Conservation (phyloP, 2,329 filamentous ascomycete genomes). For the Phialocephala sp. region DNA sequence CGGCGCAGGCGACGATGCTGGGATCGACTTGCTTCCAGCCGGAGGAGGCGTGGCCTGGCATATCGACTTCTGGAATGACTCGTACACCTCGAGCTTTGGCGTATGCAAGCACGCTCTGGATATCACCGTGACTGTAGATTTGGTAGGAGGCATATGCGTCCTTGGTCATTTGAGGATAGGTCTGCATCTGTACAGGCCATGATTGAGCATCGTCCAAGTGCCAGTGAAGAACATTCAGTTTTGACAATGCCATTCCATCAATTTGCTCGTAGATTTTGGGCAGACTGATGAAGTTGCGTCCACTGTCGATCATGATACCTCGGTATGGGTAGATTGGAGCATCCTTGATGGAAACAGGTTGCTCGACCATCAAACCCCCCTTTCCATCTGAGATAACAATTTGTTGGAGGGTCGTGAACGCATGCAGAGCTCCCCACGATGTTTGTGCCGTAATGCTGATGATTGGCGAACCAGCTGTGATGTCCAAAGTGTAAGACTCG, state of each 20-base stretch:
- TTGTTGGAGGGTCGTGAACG: constrained; percentile 76
- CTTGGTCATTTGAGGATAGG: constrained; percentile 73
- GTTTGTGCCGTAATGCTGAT: constrained; percentile 65
- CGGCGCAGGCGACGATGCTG: constrained; percentile 62
- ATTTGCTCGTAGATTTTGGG: constrained; percentile 76
- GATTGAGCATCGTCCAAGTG: constrained; percentile 83
- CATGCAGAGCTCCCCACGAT: constrained; percentile 70
- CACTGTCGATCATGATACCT: constrained; percentile 78
- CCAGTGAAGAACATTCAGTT: constrained; percentile 81
- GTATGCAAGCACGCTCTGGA: constrained; percentile 72
- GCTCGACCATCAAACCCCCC: constrained; percentile 63
- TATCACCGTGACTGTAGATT: constrained; percentile 68
- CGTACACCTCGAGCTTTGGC: constrained; percentile 71
- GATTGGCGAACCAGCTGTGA: constrained; percentile 53
- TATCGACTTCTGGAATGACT: constrained; percentile 77
- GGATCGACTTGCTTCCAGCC: constrained; percentile 69
- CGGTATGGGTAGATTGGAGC: constrained; percentile 75
- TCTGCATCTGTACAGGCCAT: constrained; percentile 79
- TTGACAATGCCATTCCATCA: constrained; percentile 76
- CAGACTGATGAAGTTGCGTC: constrained; percentile 72
- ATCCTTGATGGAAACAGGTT: constrained; percentile 73
- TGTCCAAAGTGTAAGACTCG: constrained; percentile 74
- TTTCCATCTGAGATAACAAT: constrained; percentile 74
- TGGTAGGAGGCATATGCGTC: constrained; percentile 72
- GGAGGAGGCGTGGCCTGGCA: constrained; percentile 73